A percentile compares a stretch with the other conserved stretches of the same genome.
Conservation (phyloP, 441 rosid species). For the Syzygium syzygioides region DNA sequence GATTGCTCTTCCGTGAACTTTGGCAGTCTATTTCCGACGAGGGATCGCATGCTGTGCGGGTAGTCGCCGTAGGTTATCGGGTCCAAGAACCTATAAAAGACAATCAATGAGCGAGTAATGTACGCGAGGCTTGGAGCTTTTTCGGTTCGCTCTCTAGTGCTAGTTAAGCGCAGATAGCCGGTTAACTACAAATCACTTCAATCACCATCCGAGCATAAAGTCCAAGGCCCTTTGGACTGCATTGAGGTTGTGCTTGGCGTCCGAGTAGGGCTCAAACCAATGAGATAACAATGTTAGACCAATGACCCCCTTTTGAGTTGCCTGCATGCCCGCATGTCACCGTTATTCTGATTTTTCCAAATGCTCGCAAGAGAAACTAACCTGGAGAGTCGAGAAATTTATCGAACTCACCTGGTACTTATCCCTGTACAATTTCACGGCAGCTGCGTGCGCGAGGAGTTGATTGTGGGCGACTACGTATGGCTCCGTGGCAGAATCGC, state of each 20-base stretch:
- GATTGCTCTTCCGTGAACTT: conserved; percentile 5
- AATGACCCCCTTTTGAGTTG: conserved; percentile 33
- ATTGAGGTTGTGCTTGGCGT: conserved; percentile 17
- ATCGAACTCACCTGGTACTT: not conserved
- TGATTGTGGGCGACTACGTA: not conserved
- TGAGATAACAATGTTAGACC: conserved; percentile 39
- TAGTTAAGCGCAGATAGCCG: not conserved
- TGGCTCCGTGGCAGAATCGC: not conserved
- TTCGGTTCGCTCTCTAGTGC: not conserved
- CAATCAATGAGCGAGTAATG: not conserved
- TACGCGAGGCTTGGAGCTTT: not conserved
- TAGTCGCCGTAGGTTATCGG: conserved; percentile 8
- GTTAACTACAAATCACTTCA: not conserved
- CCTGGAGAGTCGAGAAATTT: no score
- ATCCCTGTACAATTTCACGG: not conserved
- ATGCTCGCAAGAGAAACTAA: no score
- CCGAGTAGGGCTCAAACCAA: conserved; percentile 50
- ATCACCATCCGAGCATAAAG: conserved; percentile 60
- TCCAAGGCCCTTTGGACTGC: conserved; percentile 49
- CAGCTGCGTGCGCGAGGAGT: not conserved
- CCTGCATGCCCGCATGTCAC: not conserved
- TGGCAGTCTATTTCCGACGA: conserved; percentile 1
- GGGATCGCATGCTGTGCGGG: conserved; percentile 3
- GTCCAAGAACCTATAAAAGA: conserved; percentile 1
- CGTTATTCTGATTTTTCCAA: not conserved